Base-by-base conservation (phyloP, 179 eudicot species). In the Spinacia oleracea region DNA sequence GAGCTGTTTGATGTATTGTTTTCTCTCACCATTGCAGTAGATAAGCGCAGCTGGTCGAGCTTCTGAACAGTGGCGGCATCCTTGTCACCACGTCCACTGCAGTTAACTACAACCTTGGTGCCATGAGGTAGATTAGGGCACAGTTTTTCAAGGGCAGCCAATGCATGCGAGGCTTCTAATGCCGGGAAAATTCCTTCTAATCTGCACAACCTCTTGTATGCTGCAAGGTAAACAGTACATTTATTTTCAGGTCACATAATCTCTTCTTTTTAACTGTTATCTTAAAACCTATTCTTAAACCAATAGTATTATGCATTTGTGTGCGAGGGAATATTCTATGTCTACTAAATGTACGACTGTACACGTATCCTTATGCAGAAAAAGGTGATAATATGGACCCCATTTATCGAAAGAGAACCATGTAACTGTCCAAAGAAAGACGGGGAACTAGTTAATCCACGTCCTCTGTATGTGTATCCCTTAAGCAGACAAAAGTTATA, bases 171-270 rank as follows among this genome's bases (percentile, higher is more conserved):
- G 14, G 98, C 85, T 77, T 92, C 98, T 29, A 94, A 76, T 4
- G 94, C 90, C 1, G 96, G 96, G 72, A 89, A 70, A 43, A 91
- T 92, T 31, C 97, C 97, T 89, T 94, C 98, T 68, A 91, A 73
- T 71, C 81, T 84, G 80, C 91, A 89, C 51, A 93, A 32, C 59
- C 87, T 83, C 75, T 80, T 81, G 74, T 83, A 91, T 9, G 95
- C 95, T 93, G 88, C 88, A 85, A 80, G 4, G 1, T 14, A 45
- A 74, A 67, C 5, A 51, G 4, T 0, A 16, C 15, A 34, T 12
- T 56, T 53, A 5, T 0, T 14, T 45, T 62, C 7, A 50, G 65
- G 34, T 55, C 8, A 34, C 20, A 14, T 3, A 20, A 62, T 62
- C 66, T 62, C 3, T 9, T 25, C 18, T 58, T 6, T 58, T 58